These are phyloP conservation scores for Persicaria tinctoria DNA, from an alignment of 148 eudicot genomes.

Conservation along the genomic window DNA sequence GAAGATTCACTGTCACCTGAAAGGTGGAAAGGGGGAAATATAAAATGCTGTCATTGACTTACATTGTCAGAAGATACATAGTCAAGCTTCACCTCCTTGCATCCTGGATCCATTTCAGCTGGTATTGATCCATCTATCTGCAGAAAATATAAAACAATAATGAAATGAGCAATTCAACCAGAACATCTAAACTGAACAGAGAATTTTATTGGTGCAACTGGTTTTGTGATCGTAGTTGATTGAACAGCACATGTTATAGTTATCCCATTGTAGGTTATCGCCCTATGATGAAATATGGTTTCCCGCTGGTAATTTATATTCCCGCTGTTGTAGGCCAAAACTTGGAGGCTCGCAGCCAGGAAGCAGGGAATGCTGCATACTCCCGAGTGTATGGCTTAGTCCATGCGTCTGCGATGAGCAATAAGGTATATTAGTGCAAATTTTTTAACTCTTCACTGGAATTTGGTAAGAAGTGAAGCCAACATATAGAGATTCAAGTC, in stretches of 20 bases:
- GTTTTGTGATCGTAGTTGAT: neutral
- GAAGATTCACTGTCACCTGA: neutral
- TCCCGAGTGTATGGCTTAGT: slow-evolving; percentile 88
- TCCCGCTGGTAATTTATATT: neutral
- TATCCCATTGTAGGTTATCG: neutral
- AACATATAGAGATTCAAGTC: no score
- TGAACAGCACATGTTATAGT: neutral
- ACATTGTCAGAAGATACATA: slow-evolving; percentile 23
- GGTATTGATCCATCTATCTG: slow-evolving; percentile 33
- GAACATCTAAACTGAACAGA: no score
- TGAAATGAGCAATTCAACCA: slow-evolving; percentile 6
- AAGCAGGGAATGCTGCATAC: slow-evolving; percentile 92
- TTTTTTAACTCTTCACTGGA: no score
- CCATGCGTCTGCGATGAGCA: slow-evolving; percentile 97
- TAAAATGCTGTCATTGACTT: slow-evolving; percentile 18
- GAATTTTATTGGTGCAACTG: neutral
- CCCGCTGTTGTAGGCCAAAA: slow-evolving; percentile 96
- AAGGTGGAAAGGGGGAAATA: neutral
- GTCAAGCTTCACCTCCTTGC: slow-evolving; percentile 38
- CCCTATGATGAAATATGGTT: neutral
- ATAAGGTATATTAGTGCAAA: no score
- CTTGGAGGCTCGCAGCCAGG: slow-evolving; percentile 82
- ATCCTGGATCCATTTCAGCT: slow-evolving; percentile 17
- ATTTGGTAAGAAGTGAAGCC: no score
- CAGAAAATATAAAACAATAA: slow-evolving; percentile 15